Evolutionary conservation across 2,329 filamentous ascomycete genomes (phyloP), one percentile per base, ranked within the genome.

Genomic region (Orbilia oligospora): DNA sequence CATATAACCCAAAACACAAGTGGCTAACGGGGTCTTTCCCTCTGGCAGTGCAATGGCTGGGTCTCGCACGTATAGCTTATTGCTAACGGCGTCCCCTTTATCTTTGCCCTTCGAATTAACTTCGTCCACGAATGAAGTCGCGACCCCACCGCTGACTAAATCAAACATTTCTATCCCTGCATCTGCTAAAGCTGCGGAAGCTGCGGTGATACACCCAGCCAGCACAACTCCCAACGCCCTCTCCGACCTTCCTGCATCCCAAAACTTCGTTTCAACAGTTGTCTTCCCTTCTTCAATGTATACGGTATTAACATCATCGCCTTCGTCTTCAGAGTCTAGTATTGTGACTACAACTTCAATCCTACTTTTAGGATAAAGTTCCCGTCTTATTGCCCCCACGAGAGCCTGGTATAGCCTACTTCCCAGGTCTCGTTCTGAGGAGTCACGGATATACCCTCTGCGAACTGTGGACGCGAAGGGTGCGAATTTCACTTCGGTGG

Each of bases 311-410:
- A 88, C 89, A 88, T 88, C 90, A 87, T 89, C 90, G 41, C 87
- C 86, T 82, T 95, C 92, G 83, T 97, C 93, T 83, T 98, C 96
- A 2, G 93, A 95, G 85, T 99, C 96, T 18, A 99, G 87, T 61
- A 99, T 90, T 0, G 94, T 97, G 61, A 99, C 90, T 18, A 97
- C 91, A 48, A 99, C 91, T 83, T 99, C 96, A n/a, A 97, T 91
- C 53, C 93, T 94, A 84, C 93, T 97, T 87, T 99, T 99, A n/a
- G 96, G 96, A 93, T 95, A 99, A 73, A 95, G 88, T 83, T 97
- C 94, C 14, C 93, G 94, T 83, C 98, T 95, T 64, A 98, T 90
- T 6, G 93, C 92, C 0, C 95, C 95, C 38, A 94, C 89, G 64
- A 99, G 87, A 27, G 96, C 94, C 16, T 93, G 95, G 84, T 98